These are phyloP conservation scores for Lipomyces orientalis DNA, from an alignment of 805 yeast genomes.

Conservation along the genomic window DNA sequence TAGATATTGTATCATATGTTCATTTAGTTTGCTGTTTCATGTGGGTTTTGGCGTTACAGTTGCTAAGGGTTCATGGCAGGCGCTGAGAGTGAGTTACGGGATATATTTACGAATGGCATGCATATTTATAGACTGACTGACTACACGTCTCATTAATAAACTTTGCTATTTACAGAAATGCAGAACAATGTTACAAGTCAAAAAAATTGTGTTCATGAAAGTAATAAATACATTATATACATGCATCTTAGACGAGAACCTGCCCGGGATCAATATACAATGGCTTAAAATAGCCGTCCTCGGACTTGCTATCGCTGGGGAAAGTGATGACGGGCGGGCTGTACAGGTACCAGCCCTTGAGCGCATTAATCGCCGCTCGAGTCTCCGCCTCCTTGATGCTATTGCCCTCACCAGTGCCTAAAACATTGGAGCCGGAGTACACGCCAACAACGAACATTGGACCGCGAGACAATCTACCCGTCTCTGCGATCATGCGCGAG, in stretches of 20 bases:
- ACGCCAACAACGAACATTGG: conserved; percentile 93
- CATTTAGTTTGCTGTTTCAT: neutral
- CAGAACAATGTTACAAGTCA: neutral
- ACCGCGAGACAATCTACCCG: conserved; percentile 83
- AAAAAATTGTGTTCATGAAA: neutral
- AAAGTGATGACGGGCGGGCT: conserved; percentile 69
- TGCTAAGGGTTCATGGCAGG: neutral
- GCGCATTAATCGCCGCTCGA: conserved; percentile 87
- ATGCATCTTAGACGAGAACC: conserved; percentile 41
- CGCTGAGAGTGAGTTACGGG: neutral
- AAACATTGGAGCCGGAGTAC: conserved; percentile 77
- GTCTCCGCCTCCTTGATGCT: conserved; percentile 89
- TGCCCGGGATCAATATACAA: conserved; percentile 44
- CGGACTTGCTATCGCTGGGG: conserved; percentile 60
- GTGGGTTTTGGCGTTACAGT: neutral
- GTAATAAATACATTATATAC: neutral
- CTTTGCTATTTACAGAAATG: conserved; percentile 1
- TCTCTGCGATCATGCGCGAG: conserved; percentile 85
- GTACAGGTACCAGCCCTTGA: conserved; percentile 90
- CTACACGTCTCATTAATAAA: neutral
- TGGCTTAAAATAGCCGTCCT: conserved; percentile 34
- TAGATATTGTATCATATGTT: neutral
- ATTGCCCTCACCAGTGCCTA: conserved; percentile 95
- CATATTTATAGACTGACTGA: neutral
- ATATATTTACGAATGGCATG: neutral